Base-by-base conservation (phyloP, 2,329 filamentous ascomycete species). In the Colletotrichum tabaci region DNA sequence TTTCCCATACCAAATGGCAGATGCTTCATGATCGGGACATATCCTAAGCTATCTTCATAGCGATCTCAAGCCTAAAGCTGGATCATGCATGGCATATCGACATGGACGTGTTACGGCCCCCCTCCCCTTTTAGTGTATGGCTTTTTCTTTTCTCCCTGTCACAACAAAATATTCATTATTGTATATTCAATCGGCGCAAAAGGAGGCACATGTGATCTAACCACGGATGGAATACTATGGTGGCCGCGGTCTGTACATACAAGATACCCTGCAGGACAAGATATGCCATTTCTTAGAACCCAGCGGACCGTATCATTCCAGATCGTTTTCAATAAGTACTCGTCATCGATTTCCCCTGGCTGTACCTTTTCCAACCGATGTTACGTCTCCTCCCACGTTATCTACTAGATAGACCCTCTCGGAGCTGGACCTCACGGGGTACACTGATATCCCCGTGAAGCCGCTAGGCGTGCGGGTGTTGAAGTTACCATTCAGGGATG, bases 1-100 rank as follows among this genome's bases (percentile, higher is more conserved):
- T 75, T 2, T 75, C 74, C 13, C 82, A 84, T 71, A 79, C 78
- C 35, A 84, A 84, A 74, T 84, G 82, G 82, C 82, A 84, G 76
- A 79, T 84, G 70, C 77, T 84, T 35, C 82, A 84, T 61, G 82
- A 84, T 69, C 50, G 70, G 21, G 70, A 72, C 38, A 72, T 72
- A 7, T n/a, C 47, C 21, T 72, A 63, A 50, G 13, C 8, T 40
- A 44, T 18, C 2, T 8, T 26, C 35, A 35, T 23, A 30, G 18
- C 8, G 38, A 30, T 12, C 18, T 16, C 12, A 10, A 9, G 47
- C 15, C 35, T n/a, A 15, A 23, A 21, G 2, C 9, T 3, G n/a
- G 8, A 15, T 38, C 58, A 18, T 23, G 26, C 30, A 7, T 30
- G n/a, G 6, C 5, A 40, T 52, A 46, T 62, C 26, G 60, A n/a